These are phyloP conservation scores for Zygotorulaspora sp. DNA, from an alignment of 805 yeast genomes.

Conservation along the genomic window DNA sequence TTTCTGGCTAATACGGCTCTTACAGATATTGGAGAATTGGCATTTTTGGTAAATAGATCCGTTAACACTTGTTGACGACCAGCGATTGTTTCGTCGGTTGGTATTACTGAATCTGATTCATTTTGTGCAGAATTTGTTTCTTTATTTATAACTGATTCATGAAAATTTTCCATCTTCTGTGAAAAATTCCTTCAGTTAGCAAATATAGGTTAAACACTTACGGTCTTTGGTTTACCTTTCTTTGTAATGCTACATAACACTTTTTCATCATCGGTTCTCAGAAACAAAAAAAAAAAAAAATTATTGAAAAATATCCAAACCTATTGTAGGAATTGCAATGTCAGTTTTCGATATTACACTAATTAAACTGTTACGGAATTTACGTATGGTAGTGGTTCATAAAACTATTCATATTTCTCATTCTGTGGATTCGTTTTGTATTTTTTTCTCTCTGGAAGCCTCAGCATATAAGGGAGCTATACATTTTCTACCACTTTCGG, in stretches of 20 bases:
- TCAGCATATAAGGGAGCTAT: constrained; percentile 65
- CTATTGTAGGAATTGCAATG: too few species aligned
- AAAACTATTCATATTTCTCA: too few species aligned
- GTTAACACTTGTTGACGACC: constrained; percentile 5
- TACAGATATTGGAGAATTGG: constrained; percentile 26
- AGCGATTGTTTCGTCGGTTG: background rate
- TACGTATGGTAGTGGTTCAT: too few species aligned
- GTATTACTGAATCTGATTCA: background rate
- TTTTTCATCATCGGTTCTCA: too few species aligned
- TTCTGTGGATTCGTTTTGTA: background rate
- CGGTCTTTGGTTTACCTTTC: too few species aligned
- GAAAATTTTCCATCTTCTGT: constrained; percentile 7
- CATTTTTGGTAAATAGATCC: constrained; percentile 18
- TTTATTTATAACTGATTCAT: constrained; percentile 7
- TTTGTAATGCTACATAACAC: too few species aligned
- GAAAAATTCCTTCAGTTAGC: too few species aligned
- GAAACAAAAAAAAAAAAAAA: too few species aligned
- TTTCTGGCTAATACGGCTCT: constrained; percentile 21
- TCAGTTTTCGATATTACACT: too few species aligned
- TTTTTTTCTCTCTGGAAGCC: constrained; percentile 34
- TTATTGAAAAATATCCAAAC: too few species aligned
- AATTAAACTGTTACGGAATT: too few species aligned
- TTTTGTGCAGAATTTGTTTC: constrained; percentile 5
- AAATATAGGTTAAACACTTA: too few species aligned
- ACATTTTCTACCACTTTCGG: constrained; percentile 73